Evolutionary conservation across 306 rosid species (phyloP).

Genomic region (Castanopsis chinensis): DNA sequence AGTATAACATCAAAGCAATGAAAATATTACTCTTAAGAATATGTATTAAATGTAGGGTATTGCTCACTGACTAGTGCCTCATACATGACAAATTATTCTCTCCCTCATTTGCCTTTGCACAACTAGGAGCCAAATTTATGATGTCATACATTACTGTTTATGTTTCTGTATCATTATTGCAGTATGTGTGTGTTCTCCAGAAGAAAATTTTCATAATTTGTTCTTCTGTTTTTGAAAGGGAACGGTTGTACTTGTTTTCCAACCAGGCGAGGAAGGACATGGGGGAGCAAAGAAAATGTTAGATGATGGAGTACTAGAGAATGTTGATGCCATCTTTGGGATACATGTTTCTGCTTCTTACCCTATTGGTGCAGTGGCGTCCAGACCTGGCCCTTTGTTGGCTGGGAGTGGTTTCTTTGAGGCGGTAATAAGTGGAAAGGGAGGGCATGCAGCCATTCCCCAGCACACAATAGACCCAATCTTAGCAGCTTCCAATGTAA

Average conservation of each 20-base stretch:
- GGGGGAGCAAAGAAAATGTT: constrained; percentile 77
- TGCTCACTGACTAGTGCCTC: background rate
- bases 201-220: background rate
- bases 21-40: background rate
- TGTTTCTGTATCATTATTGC: background rate
- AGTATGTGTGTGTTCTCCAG: background rate
- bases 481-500: constrained; percentile 71
- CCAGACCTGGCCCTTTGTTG: constrained; percentile 64
- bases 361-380: constrained; percentile 57
- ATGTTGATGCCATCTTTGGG: constrained; percentile 73
- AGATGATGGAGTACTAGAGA: constrained; percentile 57
- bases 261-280: constrained; percentile 95
- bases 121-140: background rate
- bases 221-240: constrained; percentile 43
- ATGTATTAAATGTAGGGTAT: background rate
- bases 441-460: constrained; percentile 92
- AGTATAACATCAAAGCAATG: background rate
- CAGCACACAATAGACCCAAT: constrained; percentile 87
- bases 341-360: constrained; percentile 34
- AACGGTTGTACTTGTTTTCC: constrained; percentile 84
- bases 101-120: background rate
- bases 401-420: constrained; percentile 81
- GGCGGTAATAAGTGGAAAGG: constrained; percentile 79
- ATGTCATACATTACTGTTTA: background rate
- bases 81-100: background rate